Evolutionary conservation across 345 rosid species (phyloP).

Genomic region (Pistacia vera): DNA sequence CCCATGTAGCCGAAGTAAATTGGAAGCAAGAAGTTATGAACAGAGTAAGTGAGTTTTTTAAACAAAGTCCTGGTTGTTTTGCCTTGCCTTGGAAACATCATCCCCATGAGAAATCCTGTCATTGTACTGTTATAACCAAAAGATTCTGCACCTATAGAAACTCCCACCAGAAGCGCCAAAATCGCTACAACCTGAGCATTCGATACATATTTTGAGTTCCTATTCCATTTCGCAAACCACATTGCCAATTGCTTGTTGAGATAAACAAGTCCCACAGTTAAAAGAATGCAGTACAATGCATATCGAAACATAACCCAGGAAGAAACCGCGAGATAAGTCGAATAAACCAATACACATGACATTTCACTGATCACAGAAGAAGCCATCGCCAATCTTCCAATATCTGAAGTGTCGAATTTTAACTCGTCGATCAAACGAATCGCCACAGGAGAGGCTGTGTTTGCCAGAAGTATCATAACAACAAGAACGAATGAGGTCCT

Average conservation of each 20-base stretch:
- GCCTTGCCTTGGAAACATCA: slow-evolving; percentile 82
- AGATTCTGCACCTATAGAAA: slow-evolving; percentile 46
- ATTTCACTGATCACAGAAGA: slow-evolving; percentile 65
- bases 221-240: slow-evolving; percentile 63
- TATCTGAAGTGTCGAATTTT: slow-evolving; percentile 64
- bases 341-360: slow-evolving; percentile 39
- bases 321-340: slow-evolving; percentile 22
- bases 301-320: slow-evolving; percentile 24
- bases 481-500: slow-evolving; percentile 26
- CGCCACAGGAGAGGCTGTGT: slow-evolving; percentile 73
- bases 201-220: slow-evolving; percentile 57
- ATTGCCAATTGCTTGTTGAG: slow-evolving; percentile 50
- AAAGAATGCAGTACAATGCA: slow-evolving; percentile 29
- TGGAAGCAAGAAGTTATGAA: slow-evolving; percentile 77
- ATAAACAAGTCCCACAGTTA: slow-evolving; percentile 36
- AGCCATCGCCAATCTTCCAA: slow-evolving; percentile 65
- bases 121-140: slow-evolving; percentile 45
- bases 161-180: slow-evolving; percentile 36
- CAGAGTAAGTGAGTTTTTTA: slow-evolving; percentile 59
- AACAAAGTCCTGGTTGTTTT: slow-evolving; percentile 71
- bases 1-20: slow-evolving; percentile 81
- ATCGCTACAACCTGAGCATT: slow-evolving; percentile 57
- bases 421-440: slow-evolving; percentile 63
- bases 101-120: slow-evolving; percentile 57
- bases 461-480: slow-evolving; percentile 48